Percentiles rank a stretch among this genome's conserved stretches.
Evolutionary conservation across 306 rosid species (phyloP).

Genomic region (Luffa acutangula): DNA sequence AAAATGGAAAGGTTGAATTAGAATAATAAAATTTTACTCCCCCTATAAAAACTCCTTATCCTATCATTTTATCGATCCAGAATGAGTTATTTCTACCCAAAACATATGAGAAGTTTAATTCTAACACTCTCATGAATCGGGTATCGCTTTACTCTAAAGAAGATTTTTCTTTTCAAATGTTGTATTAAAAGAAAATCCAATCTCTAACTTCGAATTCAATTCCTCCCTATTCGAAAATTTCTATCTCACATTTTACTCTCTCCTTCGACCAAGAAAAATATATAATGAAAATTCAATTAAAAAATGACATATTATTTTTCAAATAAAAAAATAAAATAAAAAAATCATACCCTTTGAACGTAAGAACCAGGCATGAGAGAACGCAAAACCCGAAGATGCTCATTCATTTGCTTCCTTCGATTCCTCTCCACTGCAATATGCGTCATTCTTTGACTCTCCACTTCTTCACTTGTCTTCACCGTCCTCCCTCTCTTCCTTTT

Average conservation of each 20-base stretch:
- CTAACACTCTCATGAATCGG: too few species aligned
- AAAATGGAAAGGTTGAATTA: too few species aligned
- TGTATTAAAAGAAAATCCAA: too few species aligned
- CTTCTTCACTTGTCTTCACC: conserved; percentile 70
- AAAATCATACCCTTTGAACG: conserved; percentile 61
- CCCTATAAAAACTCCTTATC: too few species aligned
- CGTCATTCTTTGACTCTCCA: conserved; percentile 93
- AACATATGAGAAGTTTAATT: too few species aligned
- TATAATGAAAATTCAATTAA: background rate
- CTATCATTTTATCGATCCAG: too few species aligned
- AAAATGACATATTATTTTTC: background rate
- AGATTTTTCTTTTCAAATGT: too few species aligned
- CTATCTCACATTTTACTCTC: too few species aligned
- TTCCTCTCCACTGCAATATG: conserved; percentile 89
- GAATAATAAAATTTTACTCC: too few species aligned
- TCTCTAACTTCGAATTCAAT: background rate
- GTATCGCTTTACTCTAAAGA: too few species aligned
- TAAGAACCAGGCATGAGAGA: conserved; percentile 98
- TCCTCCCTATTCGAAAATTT: background rate
- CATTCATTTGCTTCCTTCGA: conserved; percentile 92
- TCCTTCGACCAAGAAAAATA: background rate
- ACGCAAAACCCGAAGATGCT: conserved; percentile 84
- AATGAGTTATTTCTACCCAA: too few species aligned
- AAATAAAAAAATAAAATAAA: background rate
- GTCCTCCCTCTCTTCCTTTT: conserved; percentile 71